These are phyloP conservation scores for Botrytis squamosa DNA, from an alignment of 2,329 filamentous ascomycete species.

Conservation along the genomic window DNA sequence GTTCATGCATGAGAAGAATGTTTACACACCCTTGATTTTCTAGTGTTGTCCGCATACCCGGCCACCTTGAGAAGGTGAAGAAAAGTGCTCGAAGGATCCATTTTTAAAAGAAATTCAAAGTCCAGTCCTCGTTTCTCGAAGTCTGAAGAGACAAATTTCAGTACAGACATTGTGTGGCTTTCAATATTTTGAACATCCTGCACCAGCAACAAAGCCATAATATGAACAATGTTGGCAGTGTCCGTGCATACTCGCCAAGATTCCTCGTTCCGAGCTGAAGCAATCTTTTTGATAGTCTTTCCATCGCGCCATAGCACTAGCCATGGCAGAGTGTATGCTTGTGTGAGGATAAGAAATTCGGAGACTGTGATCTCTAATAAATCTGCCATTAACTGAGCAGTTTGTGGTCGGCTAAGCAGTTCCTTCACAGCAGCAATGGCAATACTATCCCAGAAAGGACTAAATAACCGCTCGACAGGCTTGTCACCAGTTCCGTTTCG, in stretches of 20 bases:
- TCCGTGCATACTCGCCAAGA: conserved; percentile 56
- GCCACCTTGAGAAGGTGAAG: conserved; percentile 80
- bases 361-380: conserved; percentile 73
- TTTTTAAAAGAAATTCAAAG: conserved; percentile 63
- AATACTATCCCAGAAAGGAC: conserved; percentile 85
- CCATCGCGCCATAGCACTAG: conserved; percentile 75
- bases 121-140: conserved; percentile 61
- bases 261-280: conserved; percentile 69
- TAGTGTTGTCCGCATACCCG: conserved; percentile 62
- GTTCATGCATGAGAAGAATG: background rate
- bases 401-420: conserved; percentile 75
- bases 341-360: conserved; percentile 72
- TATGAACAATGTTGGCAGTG: conserved; percentile 54
- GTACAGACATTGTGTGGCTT: conserved; percentile 63
- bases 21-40: conserved; percentile 56
- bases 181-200: conserved; percentile 60
- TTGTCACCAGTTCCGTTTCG: conserved; percentile 59
- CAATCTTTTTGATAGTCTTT: conserved; percentile 79
- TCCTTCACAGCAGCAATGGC: conserved; percentile 82
- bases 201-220: conserved; percentile 58
- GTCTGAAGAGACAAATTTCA: conserved; percentile 67
- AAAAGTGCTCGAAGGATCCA: conserved; percentile 72
- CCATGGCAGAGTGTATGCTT: conserved; percentile 80
- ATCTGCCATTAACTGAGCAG: conserved; percentile 76
- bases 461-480: conserved; percentile 68